phyloP scores from a whole-genome alignment of 2,329 filamentous ascomycete genomes.

The Paraphoma sp. region DNA sequence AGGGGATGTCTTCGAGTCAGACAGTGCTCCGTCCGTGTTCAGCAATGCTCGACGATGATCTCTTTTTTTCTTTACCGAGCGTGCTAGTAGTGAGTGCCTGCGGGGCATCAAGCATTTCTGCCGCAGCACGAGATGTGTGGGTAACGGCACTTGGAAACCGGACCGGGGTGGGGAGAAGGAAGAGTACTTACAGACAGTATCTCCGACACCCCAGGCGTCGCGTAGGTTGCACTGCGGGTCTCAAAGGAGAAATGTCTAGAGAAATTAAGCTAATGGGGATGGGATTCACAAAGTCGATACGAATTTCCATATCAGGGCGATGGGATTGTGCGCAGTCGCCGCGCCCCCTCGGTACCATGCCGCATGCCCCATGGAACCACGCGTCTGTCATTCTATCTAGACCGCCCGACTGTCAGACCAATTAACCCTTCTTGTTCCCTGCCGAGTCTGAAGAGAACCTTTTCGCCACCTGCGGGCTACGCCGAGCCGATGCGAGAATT shows the following conservation, averaged over 20 bases:
- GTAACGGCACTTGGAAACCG: background rate
- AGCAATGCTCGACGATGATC: background rate
- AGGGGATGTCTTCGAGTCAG: background rate
- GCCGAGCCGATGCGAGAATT: conserved; percentile 1
- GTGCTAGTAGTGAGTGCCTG: background rate
- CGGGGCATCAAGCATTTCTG: background rate
- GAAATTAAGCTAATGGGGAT: background rate
- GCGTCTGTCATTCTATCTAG: background rate
- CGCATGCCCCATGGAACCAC: background rate
- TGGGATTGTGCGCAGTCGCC: background rate
- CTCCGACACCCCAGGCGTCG: background rate
- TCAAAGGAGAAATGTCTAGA: background rate
- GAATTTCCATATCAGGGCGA: background rate
- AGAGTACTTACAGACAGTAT: background rate
- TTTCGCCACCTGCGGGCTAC: background rate
- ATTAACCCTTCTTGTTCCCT: background rate
- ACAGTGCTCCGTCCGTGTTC: background rate
- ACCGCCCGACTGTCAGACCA: background rate
- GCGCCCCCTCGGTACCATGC: background rate
- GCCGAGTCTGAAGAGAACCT: background rate
- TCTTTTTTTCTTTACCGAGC: background rate
- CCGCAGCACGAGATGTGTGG: background rate
- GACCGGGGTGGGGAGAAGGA: background rate
- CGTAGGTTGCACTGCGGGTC: background rate
- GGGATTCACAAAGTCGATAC: background rate